Conservation (phyloP, 371 early-diverging fungal species). For the Zychaea mexicana region DNA sequence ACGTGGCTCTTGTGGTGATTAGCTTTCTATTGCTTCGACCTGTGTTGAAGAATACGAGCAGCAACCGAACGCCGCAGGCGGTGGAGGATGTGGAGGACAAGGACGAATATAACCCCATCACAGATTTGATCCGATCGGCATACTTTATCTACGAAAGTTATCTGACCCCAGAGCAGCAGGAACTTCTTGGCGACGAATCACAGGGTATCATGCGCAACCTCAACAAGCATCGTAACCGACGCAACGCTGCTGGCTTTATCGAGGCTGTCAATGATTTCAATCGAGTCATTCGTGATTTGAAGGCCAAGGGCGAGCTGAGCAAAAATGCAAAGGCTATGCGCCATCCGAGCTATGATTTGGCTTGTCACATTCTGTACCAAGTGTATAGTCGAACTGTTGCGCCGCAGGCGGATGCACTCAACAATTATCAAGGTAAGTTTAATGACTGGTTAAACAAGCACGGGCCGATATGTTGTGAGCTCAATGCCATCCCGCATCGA, state of each 20-base stretch:
- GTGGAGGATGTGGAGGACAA: slow-evolving; percentile 52
- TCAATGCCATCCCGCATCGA: background rate
- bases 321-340: slow-evolving; percentile 44
- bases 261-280: slow-evolving; percentile 78
- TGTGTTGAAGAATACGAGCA: slow-evolving; percentile 28
- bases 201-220: slow-evolving; percentile 78
- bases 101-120: slow-evolving; percentile 83
- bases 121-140: slow-evolving; percentile 74
- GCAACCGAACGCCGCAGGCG: slow-evolving; percentile 17
- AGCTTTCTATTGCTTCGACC: slow-evolving; percentile 46
- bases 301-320: slow-evolving; percentile 34
- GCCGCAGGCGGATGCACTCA: slow-evolving; percentile 78
- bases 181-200: slow-evolving; percentile 64
- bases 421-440: slow-evolving; percentile 75
- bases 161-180: slow-evolving; percentile 51
- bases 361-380: slow-evolving; percentile 86
- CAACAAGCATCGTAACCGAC: slow-evolving; percentile 78
- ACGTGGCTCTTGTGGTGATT: too few relatives aligned
- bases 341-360: slow-evolving; percentile 67
- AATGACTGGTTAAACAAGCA: background rate
- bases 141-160: slow-evolving; percentile 67
- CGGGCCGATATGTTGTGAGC: background rate
- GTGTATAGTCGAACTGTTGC: slow-evolving; percentile 88
- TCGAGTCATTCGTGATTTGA: slow-evolving; percentile 48
- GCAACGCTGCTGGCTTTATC: slow-evolving; percentile 68